Evolutionary conservation across 441 rosid species (phyloP).

Genomic region (Cnidoscolus chayamansa): DNA sequence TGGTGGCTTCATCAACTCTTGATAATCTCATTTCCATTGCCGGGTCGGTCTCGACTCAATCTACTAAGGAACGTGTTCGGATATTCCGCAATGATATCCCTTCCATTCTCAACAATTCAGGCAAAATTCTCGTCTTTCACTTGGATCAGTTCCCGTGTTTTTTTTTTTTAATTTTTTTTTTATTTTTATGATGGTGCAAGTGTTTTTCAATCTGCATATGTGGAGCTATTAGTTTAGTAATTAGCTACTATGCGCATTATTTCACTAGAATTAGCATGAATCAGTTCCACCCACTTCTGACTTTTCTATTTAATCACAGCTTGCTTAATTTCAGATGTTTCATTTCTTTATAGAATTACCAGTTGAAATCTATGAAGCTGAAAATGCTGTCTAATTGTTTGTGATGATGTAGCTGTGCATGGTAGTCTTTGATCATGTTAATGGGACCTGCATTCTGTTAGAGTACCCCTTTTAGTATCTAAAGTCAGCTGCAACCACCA

Average conservation of each 20-base stretch:
- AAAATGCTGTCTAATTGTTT: background rate
- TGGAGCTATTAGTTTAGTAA: background rate
- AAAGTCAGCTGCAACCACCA: background rate
- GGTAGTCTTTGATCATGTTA: background rate
- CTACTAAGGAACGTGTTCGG: conserved; percentile 58
- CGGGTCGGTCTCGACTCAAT: conserved; percentile 52
- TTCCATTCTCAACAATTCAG: conserved; percentile 42
- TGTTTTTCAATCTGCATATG: background rate
- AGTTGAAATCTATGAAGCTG: background rate
- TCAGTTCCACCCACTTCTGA: background rate
- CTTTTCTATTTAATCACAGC: background rate
- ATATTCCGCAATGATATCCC: conserved; percentile 72
- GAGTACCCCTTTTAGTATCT: conserved; percentile 1
- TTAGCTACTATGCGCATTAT: background rate
- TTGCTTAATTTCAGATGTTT: background rate
- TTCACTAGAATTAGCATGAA: background rate
- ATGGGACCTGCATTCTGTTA: background rate
- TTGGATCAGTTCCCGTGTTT: background rate
- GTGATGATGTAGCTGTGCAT: background rate
- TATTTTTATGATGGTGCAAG: background rate
- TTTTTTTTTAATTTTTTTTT: too few relatives aligned
- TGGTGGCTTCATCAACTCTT: conserved; percentile 19
- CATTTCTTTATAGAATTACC: background rate
- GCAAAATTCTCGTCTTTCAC: conserved; percentile 24
- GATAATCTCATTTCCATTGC: conserved; percentile 53